phyloP scores from a whole-genome alignment of 257 asterid genomes.

The Lycium ferocissimum region DNA sequence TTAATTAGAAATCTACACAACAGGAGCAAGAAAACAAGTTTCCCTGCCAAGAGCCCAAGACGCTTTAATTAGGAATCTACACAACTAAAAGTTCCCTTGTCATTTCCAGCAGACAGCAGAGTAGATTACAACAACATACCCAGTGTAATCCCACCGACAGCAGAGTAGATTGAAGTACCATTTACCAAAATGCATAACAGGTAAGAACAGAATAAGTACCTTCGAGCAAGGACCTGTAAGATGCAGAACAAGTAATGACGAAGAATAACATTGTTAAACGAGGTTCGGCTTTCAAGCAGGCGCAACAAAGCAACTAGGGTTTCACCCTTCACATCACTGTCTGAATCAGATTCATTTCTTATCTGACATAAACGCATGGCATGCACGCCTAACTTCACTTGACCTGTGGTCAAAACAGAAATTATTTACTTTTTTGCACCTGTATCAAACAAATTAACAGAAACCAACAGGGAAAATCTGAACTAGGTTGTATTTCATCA shows the following conservation, averaged over 20 bases:
- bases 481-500: background rate
- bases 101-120: slow-evolving; percentile 1
- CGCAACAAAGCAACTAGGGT: slow-evolving; percentile 84
- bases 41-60: background rate
- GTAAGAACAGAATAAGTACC: slow-evolving; percentile 50
- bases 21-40: background rate
- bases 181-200: background rate
- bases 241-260: slow-evolving; percentile 96
- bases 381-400: slow-evolving; percentile 82
- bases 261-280: slow-evolving; percentile 81
- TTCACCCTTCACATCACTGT: slow-evolving; percentile 70
- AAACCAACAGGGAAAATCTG: background rate
- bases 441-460: slow-evolving; percentile 22
- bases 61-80: background rate
- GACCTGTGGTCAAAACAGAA: slow-evolving; percentile 61
- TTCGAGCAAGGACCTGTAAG: slow-evolving; percentile 90
- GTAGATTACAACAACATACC: background rate
- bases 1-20: background rate
- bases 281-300: slow-evolving; percentile 92
- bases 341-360: slow-evolving; percentile 55
- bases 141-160: background rate
- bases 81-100: background rate
- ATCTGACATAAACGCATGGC: slow-evolving; percentile 90
- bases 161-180: slow-evolving; percentile 21
- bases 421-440: slow-evolving; percentile 26